phyloP scores from a whole-genome alignment of 2,329 filamentous ascomycete species.

The Ophiostoma himal-ulmi region DNA sequence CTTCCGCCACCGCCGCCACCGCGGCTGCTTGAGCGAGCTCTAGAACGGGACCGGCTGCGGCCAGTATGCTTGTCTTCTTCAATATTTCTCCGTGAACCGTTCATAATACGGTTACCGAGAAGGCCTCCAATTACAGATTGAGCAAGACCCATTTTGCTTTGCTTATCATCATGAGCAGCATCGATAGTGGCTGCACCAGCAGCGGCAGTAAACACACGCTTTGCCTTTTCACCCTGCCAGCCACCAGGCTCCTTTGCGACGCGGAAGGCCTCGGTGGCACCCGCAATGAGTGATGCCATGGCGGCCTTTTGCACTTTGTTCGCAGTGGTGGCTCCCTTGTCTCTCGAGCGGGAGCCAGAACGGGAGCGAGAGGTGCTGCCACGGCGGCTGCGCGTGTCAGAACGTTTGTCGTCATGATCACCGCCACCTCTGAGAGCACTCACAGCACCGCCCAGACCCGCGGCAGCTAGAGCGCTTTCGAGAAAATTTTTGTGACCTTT shows the following conservation, averaged over 20 bases:
- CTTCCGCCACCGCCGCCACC: slow-evolving; percentile 36
- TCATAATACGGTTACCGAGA: slow-evolving; percentile 76
- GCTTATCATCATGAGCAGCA: slow-evolving; percentile 63
- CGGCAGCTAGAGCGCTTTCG: slow-evolving; percentile 56
- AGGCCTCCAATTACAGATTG: slow-evolving; percentile 87
- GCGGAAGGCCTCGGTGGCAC: slow-evolving; percentile 86
- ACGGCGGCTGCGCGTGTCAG: slow-evolving; percentile 44
- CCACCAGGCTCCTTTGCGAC: slow-evolving; percentile 81
- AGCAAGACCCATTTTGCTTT: slow-evolving; percentile 76
- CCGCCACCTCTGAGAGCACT: slow-evolving; percentile 51
- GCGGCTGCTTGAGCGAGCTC: slow-evolving; percentile 40
- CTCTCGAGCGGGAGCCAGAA: slow-evolving; percentile 45
- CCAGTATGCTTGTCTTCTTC: slow-evolving; percentile 54
- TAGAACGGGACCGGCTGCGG: slow-evolving; percentile 64
- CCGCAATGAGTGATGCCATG: slow-evolving; percentile 83
- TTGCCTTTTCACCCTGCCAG: slow-evolving; percentile 88
- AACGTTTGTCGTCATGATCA: slow-evolving; percentile 34
- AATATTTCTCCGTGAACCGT: slow-evolving; percentile 66
- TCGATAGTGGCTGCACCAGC: slow-evolving; percentile 81
- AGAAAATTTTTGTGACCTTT: slow-evolving; percentile 60
- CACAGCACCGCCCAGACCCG: slow-evolving; percentile 55
- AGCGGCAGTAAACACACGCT: slow-evolving; percentile 83
- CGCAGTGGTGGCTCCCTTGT: slow-evolving; percentile 41
- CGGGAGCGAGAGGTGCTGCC: slow-evolving; percentile 35
- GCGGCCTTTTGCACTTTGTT: slow-evolving; percentile 76